phyloP scores from a whole-genome alignment of 768 basidiomycete genomes.

The Serendipita indica region DNA sequence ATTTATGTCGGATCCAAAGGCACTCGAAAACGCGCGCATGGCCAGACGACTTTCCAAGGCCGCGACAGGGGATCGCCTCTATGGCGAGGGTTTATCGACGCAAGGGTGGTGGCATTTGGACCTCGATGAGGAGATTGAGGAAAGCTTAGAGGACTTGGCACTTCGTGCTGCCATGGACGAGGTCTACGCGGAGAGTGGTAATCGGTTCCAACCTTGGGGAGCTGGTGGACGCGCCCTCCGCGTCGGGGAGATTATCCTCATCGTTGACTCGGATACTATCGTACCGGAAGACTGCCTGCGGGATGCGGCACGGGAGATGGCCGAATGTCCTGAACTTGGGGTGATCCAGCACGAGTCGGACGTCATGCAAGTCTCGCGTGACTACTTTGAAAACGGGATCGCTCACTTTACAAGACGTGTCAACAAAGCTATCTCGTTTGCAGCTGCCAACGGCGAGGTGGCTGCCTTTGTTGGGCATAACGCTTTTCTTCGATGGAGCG shows the following conservation, averaged over 20 bases:
- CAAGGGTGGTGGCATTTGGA: neutral
- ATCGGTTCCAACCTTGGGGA: conserved; percentile 13
- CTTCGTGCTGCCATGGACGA: conserved; percentile 19
- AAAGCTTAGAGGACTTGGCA: conserved; percentile 15
- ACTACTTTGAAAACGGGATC: conserved; percentile 85
- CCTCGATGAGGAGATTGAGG: conserved; percentile 19
- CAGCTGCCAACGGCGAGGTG: conserved; percentile 63
- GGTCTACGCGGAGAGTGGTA: conserved; percentile 18
- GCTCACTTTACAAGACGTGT: conserved; percentile 79
- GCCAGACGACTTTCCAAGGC: neutral
- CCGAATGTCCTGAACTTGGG: conserved; percentile 22
- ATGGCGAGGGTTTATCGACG: neutral
- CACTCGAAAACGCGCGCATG: neutral
- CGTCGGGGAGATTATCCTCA: conserved; percentile 20
- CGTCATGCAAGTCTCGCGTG: conserved; percentile 78
- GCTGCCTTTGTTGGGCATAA: conserved; percentile 80
- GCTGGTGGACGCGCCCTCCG: conserved; percentile 23
- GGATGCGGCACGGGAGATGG: conserved; percentile 25
- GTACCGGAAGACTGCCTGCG: conserved; percentile 26
- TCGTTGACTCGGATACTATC: conserved; percentile 25
- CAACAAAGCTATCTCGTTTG: conserved; percentile 56
- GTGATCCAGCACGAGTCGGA: conserved; percentile 34
- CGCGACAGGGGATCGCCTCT: neutral
- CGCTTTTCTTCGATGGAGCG: conserved; percentile 79
- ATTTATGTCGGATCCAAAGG: conserved; percentile 19